Conservation (phyloP, 2,329 filamentous ascomycete genomes). For the Neurospora crassa region DNA sequence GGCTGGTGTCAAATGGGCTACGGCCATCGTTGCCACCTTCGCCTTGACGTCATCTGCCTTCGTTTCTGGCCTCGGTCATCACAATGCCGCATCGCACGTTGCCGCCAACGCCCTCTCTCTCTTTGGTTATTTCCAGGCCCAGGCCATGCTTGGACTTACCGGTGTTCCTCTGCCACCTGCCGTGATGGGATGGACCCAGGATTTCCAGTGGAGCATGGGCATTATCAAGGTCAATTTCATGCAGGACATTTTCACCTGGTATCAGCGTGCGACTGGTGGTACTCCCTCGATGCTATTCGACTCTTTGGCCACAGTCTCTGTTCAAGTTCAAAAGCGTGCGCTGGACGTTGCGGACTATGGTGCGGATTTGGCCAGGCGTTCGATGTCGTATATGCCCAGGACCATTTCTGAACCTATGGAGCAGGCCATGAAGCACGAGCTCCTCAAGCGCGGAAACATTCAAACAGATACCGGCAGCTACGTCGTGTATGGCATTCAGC, state of each 20-base stretch:
- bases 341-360: slow-evolving; percentile 23
- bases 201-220: slow-evolving; percentile 89
- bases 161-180: slow-evolving; percentile 68
- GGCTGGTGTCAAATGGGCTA: slow-evolving; percentile 69
- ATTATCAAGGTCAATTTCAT: slow-evolving; percentile 73
- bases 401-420: slow-evolving; percentile 25
- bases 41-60: slow-evolving; percentile 71
- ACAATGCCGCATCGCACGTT: slow-evolving; percentile 79
- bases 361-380: slow-evolving; percentile 35
- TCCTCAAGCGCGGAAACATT: slow-evolving; percentile 29
- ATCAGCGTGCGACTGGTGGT: slow-evolving; percentile 76
- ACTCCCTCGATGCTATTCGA: slow-evolving; percentile 66
- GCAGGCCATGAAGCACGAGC: not conserved
- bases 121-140: slow-evolving; percentile 79
- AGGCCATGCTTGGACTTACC: slow-evolving; percentile 73
- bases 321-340: slow-evolving; percentile 53
- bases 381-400: slow-evolving; percentile 27
- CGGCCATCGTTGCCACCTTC: slow-evolving; percentile 67
- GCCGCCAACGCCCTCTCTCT: slow-evolving; percentile 76
- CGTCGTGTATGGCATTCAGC: slow-evolving; percentile 63
- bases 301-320: slow-evolving; percentile 58
- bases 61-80: slow-evolving; percentile 73
- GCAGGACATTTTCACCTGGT: slow-evolving; percentile 76
- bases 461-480: slow-evolving; percentile 36
- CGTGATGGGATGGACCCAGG: slow-evolving; percentile 78